phyloP scores from a whole-genome alignment of 108 stramenopile species.

The Cylindrotheca closterium region DNA sequence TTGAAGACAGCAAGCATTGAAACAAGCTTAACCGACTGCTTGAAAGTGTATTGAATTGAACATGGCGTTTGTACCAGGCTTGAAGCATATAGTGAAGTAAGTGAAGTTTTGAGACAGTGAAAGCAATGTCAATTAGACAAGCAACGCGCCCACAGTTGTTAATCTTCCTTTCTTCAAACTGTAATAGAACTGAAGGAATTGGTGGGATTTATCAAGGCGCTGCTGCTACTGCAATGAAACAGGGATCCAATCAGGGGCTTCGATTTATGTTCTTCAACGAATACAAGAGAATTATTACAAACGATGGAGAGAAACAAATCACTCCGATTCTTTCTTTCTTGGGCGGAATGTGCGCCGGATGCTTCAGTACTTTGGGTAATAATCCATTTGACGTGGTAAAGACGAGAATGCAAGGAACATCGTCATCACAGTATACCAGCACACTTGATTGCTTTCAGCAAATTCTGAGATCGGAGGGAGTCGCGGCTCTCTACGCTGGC shows the following conservation, averaged over 20 bases:
- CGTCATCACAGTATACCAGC: slow-evolving; percentile 78
- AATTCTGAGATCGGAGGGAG: slow-evolving; percentile 87
- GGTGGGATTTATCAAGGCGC: slow-evolving; percentile 94
- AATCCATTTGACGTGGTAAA: slow-evolving; percentile 99
- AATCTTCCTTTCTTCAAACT: no score
- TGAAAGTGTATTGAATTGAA: slow-evolving; percentile 81
- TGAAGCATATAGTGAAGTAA: slow-evolving; percentile 81
- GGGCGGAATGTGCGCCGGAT: slow-evolving; percentile 97
- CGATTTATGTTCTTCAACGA: slow-evolving; percentile 98
- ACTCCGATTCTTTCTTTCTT: slow-evolving; percentile 83
- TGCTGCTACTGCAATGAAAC: slow-evolving; percentile 93
- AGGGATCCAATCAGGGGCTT: slow-evolving; percentile 96
- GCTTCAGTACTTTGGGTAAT: slow-evolving; percentile 95
- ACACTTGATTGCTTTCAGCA: slow-evolving; percentile 93
- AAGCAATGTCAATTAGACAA: no score
- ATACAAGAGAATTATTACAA: slow-evolving; percentile 85
- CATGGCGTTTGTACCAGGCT: slow-evolving; percentile 78
- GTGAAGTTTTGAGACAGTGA: no score
- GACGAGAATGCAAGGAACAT: slow-evolving; percentile 96
- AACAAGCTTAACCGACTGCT: no score
- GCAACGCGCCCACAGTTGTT: no score
- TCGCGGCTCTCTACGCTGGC: slow-evolving; percentile 91
- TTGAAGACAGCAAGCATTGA: no score
- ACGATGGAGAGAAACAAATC: slow-evolving; percentile 72
- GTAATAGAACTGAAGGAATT: slow-evolving; percentile 91